These are phyloP conservation scores for Chytriomyces hyalinus DNA, from an alignment of 192 early-diverging fungal species.

Conservation along the genomic window DNA sequence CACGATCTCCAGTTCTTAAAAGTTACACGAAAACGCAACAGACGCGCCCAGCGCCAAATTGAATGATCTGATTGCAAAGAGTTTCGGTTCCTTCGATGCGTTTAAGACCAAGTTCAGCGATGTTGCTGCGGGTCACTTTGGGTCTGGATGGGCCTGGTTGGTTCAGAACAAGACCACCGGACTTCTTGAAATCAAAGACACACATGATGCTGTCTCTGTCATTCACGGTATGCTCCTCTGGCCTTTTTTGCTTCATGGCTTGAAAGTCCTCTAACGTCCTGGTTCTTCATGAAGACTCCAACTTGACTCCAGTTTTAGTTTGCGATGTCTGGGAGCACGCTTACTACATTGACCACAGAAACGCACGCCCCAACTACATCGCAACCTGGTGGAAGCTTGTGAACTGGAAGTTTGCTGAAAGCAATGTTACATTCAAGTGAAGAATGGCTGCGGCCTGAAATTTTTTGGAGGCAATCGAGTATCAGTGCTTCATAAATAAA, in stretches of 20 bases:
- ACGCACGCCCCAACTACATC: conserved; percentile 95
- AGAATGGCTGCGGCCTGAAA: background rate
- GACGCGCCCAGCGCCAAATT: conserved; percentile 52
- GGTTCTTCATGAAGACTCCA: background rate
- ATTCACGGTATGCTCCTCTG: conserved; percentile 84
- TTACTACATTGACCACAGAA: conserved; percentile 98
- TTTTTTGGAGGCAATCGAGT: background rate
- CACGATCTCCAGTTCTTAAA: background rate
- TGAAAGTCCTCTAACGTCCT: conserved; percentile 25
- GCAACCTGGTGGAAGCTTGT: conserved; percentile 93
- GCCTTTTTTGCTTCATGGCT: conserved; percentile 6
- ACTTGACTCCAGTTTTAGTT: conserved; percentile 76
- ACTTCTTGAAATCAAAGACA: conserved; percentile 83
- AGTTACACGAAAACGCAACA: background rate
- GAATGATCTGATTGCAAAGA: conserved; percentile 72
- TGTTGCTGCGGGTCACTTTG: conserved; percentile 71
- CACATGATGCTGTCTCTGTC: conserved; percentile 42
- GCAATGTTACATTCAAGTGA: background rate
- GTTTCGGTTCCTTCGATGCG: conserved; percentile 85
- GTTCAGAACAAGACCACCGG: conserved; percentile 77
- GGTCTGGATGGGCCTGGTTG: conserved; percentile 93
- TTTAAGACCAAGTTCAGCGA: conserved; percentile 79
- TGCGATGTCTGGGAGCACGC: conserved; percentile 98
- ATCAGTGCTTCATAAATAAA: background rate
- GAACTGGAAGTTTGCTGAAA: conserved; percentile 84